Evolutionary conservation across 805 yeast species (phyloP).

Genomic region (Hanseniaspora guilliermondii): DNA sequence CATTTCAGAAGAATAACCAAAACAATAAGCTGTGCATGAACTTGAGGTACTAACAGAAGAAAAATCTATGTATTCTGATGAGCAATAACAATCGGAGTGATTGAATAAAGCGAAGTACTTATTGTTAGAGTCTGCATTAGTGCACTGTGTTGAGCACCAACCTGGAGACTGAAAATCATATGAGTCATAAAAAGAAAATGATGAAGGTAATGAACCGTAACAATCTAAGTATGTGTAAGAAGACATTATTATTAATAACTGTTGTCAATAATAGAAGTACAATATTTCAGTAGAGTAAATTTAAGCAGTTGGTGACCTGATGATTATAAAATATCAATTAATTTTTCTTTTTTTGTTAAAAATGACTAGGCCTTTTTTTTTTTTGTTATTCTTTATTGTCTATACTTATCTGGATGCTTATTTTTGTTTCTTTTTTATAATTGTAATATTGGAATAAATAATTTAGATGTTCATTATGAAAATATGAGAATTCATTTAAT

Average conservation of each 20-base stretch:
- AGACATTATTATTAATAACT: not conserved
- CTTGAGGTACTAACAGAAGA: conserved; percentile 16
- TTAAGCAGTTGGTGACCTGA: too few relatives aligned
- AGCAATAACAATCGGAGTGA: conserved; percentile 26
- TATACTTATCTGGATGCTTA: too few relatives aligned
- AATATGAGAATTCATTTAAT: too few relatives aligned
- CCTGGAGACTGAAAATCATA: conserved; percentile 24
- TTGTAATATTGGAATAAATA: too few relatives aligned
- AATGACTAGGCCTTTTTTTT: too few relatives aligned
- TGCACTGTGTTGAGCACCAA: conserved; percentile 21
- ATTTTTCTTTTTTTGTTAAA: too few relatives aligned
- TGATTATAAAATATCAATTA: too few relatives aligned
- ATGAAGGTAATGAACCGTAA: conserved; percentile 24
- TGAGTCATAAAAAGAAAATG: conserved; percentile 19
- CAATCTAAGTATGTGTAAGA: conserved; percentile 21
- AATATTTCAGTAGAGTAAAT: too few relatives aligned
- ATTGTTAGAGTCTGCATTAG: conserved; percentile 14
- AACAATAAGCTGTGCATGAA: conserved; percentile 32
- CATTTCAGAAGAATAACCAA: conserved; percentile 43
- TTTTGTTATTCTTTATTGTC: too few relatives aligned
- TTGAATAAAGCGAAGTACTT: conserved; percentile 24
- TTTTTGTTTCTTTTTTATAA: too few relatives aligned
- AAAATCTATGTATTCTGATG: conserved; percentile 19
- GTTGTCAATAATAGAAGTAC: too few relatives aligned
- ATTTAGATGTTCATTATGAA: too few relatives aligned